Conservation (phyloP, 768 basidiomycete species). For the Lepiota brunneoincarnata region DNA sequence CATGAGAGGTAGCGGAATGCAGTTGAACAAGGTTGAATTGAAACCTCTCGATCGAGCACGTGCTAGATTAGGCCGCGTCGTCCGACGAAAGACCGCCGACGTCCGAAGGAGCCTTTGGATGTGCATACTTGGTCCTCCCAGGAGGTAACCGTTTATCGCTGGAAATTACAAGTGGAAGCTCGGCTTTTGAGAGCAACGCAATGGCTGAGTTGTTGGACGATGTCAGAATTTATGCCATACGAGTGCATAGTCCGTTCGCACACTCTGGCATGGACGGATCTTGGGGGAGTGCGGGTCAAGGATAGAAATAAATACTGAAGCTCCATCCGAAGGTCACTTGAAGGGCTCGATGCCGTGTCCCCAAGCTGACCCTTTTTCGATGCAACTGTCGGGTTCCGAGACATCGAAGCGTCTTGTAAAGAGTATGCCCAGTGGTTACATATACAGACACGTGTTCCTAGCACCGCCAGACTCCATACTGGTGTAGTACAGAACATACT, state of each 20-base stretch:
- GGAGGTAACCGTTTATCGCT: no score
- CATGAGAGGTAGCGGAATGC: slow-evolving; percentile 25
- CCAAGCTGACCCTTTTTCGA: no score
- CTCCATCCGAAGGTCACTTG: slow-evolving; percentile 3
- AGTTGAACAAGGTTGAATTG: slow-evolving; percentile 1
- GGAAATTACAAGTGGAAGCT: background rate
- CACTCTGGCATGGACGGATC: slow-evolving; percentile 8
- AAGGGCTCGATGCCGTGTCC: background rate
- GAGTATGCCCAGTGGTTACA: no score
- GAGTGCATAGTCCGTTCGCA: background rate
- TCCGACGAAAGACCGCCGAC: background rate
- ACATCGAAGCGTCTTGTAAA: no score
- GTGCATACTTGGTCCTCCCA: background rate
- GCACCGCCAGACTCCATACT: no score
- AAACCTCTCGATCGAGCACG: slow-evolving; percentile 6
- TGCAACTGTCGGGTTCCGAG: no score
- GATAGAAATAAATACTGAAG: background rate
- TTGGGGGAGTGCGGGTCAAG: background rate
- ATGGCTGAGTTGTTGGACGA: background rate
- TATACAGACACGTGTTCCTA: no score
- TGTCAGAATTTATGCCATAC: background rate
- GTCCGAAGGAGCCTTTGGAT: background rate
- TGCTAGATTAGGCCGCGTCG: slow-evolving; percentile 4
- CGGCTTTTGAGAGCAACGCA: background rate
- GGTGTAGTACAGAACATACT: no score